Percentiles rank a stretch among this genome's conserved stretches.
phyloP scores from a whole-genome alignment of 495 filamentous ascomycete genomes.

The Penicillium paxilli region DNA sequence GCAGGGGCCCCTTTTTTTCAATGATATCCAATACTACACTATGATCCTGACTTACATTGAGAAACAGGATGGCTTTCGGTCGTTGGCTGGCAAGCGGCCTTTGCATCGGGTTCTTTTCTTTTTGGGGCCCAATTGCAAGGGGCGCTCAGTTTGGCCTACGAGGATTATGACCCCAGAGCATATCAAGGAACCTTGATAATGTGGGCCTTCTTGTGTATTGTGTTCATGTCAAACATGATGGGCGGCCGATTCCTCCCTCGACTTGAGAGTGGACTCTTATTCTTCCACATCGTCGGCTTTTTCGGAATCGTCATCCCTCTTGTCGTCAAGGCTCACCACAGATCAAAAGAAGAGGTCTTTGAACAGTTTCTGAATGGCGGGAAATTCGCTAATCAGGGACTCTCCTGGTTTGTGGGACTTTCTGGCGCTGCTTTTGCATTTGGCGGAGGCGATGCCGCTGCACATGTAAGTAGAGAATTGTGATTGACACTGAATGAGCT shows the following conservation, averaged over 20 bases:
- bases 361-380: constrained; percentile 32
- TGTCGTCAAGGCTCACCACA: constrained; percentile 34
- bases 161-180: constrained; percentile 36
- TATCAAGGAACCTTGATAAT: constrained; percentile 50
- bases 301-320: constrained; percentile 45
- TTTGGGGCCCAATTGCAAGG: constrained; percentile 37
- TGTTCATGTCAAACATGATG: constrained; percentile 34
- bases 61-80: constrained; percentile 33
- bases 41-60: neutral
- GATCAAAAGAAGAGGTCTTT: constrained; percentile 44
- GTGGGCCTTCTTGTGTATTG: constrained; percentile 34
- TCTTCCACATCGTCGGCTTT: constrained; percentile 49
- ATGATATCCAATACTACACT: neutral
- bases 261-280: constrained; percentile 46
- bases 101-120: constrained; percentile 26
- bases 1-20: neutral
- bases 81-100: constrained; percentile 33
- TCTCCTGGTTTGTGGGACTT: constrained; percentile 48
- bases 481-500: neutral
- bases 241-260: constrained; percentile 40
- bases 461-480: constrained; percentile 35
- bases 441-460: constrained; percentile 38
- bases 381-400: constrained; percentile 38
- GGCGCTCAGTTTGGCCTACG: constrained; percentile 35
- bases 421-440: constrained; percentile 43